These are phyloP conservation scores for Linnemannia exigua DNA, from an alignment of 192 early-diverging fungal species.

Conservation along the genomic window DNA sequence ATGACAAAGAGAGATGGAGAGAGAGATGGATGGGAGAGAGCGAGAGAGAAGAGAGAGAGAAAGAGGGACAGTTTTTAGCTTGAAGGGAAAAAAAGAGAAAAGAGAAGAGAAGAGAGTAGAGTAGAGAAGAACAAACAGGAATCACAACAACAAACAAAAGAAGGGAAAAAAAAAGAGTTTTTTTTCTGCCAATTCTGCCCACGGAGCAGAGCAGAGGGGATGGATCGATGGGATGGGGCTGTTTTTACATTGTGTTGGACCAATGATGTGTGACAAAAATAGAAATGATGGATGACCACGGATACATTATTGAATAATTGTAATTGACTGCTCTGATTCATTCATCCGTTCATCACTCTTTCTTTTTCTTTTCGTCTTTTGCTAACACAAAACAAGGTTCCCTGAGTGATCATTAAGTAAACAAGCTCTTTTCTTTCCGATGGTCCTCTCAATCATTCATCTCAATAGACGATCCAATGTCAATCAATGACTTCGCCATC, in stretches of 20 bases:
- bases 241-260: neutral
- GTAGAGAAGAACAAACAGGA: neutral
- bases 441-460: too few species aligned
- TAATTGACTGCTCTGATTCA: neutral
- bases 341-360: too few species aligned
- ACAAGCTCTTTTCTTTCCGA: too few species aligned
- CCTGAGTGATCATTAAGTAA: neutral
- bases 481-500: too few species aligned
- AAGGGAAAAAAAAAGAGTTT: neutral
- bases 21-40: slow-evolving; percentile 17
- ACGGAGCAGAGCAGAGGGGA: slow-evolving; percentile 1
- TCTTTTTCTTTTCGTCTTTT: too few species aligned
- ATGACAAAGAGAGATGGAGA: neutral
- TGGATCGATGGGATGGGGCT: neutral
- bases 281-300: neutral
- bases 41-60: neutral
- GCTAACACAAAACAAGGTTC: slow-evolving; percentile 1
- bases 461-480: too few species aligned
- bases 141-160: slow-evolving; percentile 8
- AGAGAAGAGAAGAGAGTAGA: neutral
- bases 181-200: slow-evolving; percentile 3
- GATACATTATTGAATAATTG: neutral
- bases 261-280: neutral
- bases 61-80: slow-evolving; percentile 10
- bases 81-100: neutral